Evolutionary conservation across 148 eudicot species (phyloP).

Genomic region (Chenopodium suecicum): DNA sequence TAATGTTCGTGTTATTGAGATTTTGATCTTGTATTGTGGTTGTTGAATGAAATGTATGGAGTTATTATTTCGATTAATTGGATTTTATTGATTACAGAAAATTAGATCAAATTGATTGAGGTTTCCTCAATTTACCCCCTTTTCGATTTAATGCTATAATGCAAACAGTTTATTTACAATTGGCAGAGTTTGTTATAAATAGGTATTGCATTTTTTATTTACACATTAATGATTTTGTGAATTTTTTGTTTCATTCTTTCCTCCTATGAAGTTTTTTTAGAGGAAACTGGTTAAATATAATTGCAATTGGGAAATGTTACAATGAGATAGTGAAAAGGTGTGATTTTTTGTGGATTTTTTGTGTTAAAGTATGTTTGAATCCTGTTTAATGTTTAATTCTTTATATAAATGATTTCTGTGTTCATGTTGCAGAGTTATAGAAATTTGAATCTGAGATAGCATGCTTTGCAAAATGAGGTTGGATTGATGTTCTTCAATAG

Average conservation of each 20-base stretch:
- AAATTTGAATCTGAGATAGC: neutral
- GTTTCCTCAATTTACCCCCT: neutral
- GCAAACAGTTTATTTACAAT: neutral
- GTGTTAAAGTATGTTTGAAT: no score
- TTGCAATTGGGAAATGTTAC: neutral
- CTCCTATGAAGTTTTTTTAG: no score
- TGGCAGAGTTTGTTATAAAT: neutral
- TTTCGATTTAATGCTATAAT: neutral
- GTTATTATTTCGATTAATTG: neutral
- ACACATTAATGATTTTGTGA: no score
- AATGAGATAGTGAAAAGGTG: neutral
- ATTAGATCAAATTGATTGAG: neutral
- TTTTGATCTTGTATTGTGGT: neutral
- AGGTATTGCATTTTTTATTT: neutral
- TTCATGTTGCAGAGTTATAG: conserved; percentile 27
- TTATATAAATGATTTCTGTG: no score
- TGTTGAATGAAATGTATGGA: neutral
- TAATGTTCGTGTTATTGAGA: neutral
- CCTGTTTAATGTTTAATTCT: neutral
- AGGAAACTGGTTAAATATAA: no score
- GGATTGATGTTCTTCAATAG: conserved; percentile 21
- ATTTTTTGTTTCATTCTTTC: no score
- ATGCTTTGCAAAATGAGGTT: conserved; percentile 18
- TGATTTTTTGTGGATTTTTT: no score
- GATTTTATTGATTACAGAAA: neutral